Evolutionary conservation across 176 grass and related monocot species (phyloP), one percentile per base, ranked within the genome.

Genomic region (Avena sativa): DNA sequence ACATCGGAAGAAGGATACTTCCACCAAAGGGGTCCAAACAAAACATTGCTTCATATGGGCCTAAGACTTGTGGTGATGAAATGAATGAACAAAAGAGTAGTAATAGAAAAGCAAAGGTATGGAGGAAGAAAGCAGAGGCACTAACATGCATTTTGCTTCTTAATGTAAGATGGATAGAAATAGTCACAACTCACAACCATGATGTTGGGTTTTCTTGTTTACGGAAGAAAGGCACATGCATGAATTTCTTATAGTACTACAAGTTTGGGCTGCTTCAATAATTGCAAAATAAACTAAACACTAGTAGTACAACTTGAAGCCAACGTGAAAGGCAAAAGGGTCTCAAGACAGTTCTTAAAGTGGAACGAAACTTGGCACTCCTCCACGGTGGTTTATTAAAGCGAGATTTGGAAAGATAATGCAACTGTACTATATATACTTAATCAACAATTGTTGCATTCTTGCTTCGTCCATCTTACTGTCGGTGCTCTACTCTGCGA

Each of bases 401-500:
- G 40, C 32, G 72, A 40, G 62, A 88, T 71, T 34, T 28, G 62
- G 68, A 69, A 52, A 84, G 65, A 89, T 30, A 56, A 84, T 4
- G 21, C 9, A 6, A 20, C 9, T 25, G 38, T 14, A 40, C 40
- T 43, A 43, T 43, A 43, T 43, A 43, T 43, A 43, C 40, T 43
- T 43, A 62, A 76, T 21, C 44, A 15, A 50, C 44, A 64, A 36
- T 28, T 76, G 34, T 47, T 48, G 55, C 21, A 23, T 74, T 76
- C 30, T 59, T 70, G 20, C 38, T 46, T 68, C 6, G 38, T 51
- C 9, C 44, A 56, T 67, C 77, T 76, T 85, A 81, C 77, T 34
- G 70, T 88, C 86, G 81, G 77, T 88, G 80, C 74, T 44, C 25
- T 36, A 17, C 52, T 77, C 77, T 81, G 51, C 43, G 44, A 87